Evolutionary conservation across 495 filamentous ascomycete species (phyloP), one percentile per base, ranked within the genome.

Genomic region (Evernia prunastri): DNA sequence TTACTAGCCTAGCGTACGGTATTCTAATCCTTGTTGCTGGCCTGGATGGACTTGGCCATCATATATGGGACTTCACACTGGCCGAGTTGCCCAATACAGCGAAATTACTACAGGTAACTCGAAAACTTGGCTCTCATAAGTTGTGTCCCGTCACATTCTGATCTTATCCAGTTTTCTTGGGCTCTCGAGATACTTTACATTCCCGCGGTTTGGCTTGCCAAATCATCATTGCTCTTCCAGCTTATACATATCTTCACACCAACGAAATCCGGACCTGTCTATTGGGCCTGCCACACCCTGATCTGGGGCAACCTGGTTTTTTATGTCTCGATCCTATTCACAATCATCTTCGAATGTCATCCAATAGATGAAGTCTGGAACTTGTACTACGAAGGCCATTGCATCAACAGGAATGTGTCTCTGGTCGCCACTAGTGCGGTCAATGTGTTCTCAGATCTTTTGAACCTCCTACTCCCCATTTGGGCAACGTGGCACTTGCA

Each of bases 161-260:
- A 27, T 42, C 11, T 29, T 12, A 47, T 27, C 6, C 58, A 72
- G 68, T 59, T 40, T 59, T 10, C 42, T 15, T 71, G 69, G 53
- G 17, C 63, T 12, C 42, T 67, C 5, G 54, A 68, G 10, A 53
- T 70, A 15, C 33, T 69, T 5, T 72, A 72, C 54, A 25, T 17
- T 33, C 56, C 59, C 9, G 17, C 54, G 9, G 12, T 56, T 3
- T 45, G 61, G 58, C n/a, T 66, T 31, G 39, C 70, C 61, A 59
- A 63, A 23, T 6, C 56, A 37, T 53, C 72, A 47, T n/a, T 69
- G 36, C 13, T 72, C 59, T 37, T 65, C 61, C 62, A 68, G 61
- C 33, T 70, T n/a, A 12, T 73, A 23, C 64, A 58, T n/a, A 71
- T 72, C 11, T 72, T 72, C 57, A 40, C 59, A 1, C 59, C 61